Conservation (phyloP, 129 eudicot species). For the Erigeron canadensis region DNA sequence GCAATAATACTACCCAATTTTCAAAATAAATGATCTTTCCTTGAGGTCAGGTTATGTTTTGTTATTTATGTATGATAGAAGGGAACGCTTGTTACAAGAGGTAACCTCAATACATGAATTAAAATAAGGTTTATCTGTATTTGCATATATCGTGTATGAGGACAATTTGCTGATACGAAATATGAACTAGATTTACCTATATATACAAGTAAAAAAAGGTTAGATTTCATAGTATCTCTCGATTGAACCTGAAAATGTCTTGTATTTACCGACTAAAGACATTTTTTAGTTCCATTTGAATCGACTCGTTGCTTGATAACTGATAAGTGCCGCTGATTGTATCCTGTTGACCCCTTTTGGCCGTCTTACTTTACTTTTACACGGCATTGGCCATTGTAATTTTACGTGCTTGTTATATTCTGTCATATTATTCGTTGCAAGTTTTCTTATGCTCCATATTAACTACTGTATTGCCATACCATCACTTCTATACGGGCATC, state of each 20-base stretch:
- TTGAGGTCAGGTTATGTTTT: not conserved
- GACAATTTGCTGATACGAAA: not conserved
- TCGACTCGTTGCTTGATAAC: no score
- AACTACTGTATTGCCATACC: no score
- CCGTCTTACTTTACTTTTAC: no score
- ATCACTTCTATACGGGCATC: no score
- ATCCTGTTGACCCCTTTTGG: no score
- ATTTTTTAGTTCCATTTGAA: no score
- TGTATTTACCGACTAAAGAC: no score
- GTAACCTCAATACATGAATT: not conserved
- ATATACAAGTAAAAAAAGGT: not conserved
- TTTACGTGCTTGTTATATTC: no score
- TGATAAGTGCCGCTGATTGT: no score
- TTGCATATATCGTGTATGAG: not conserved
- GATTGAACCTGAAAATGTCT: not conserved
- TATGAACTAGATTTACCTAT: not conserved
- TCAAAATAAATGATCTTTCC: conserved; percentile 13
- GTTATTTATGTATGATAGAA: not conserved
- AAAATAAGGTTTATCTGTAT: not conserved
- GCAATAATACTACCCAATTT: not conserved
- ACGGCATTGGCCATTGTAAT: no score
- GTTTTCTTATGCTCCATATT: no score
- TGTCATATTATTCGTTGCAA: no score
- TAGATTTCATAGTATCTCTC: not conserved
- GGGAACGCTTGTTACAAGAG: not conserved